Conservation (phyloP, 805 yeast genomes). For the Scheffersomyces coipomensis region DNA sequence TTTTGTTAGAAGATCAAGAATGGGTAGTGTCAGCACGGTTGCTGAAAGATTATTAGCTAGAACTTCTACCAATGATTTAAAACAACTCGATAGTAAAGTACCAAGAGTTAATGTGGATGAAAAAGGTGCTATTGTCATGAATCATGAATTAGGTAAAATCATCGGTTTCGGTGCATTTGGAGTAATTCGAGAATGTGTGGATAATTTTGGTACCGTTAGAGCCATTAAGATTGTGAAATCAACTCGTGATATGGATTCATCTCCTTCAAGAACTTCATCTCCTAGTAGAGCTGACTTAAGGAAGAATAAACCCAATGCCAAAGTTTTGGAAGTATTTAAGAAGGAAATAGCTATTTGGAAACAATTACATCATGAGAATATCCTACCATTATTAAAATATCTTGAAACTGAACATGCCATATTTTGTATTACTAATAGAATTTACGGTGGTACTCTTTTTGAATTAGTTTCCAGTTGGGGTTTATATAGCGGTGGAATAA, state of each 20-base stretch:
- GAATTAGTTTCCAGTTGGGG: constrained; percentile 75
- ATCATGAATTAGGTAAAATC: constrained; percentile 63
- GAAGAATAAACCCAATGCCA: constrained; percentile 20
- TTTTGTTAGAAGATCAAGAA: constrained; percentile 27
- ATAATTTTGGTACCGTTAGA: constrained; percentile 27
- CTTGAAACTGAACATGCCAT: constrained; percentile 61
- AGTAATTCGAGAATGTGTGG: constrained; percentile 66
- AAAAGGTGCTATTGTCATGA: constrained; percentile 65
- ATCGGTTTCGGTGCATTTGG: constrained; percentile 94
- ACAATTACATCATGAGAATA: constrained; percentile 58
- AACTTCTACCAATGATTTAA: constrained; percentile 34
- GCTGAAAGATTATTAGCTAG: constrained; percentile 40
- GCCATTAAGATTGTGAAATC: constrained; percentile 66
- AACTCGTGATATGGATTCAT: constrained; percentile 14
- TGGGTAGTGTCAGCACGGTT: constrained; percentile 34
- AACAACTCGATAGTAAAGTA: constrained; percentile 17
- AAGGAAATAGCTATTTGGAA: constrained; percentile 80
- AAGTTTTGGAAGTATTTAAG: constrained; percentile 57
- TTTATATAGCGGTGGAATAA: constrained; percentile 27
- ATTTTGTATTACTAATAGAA: constrained; percentile 69
- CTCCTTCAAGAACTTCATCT: constrained; percentile 2
- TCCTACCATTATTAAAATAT: constrained; percentile 61
- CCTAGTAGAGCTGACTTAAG: not conserved
- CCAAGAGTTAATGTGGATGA: constrained; percentile 51
- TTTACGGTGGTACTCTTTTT: constrained; percentile 77